Percentiles rank a stretch among this genome's conserved stretches.
Conservation (phyloP, 768 basidiomycete species). For the Galerina marginata region DNA sequence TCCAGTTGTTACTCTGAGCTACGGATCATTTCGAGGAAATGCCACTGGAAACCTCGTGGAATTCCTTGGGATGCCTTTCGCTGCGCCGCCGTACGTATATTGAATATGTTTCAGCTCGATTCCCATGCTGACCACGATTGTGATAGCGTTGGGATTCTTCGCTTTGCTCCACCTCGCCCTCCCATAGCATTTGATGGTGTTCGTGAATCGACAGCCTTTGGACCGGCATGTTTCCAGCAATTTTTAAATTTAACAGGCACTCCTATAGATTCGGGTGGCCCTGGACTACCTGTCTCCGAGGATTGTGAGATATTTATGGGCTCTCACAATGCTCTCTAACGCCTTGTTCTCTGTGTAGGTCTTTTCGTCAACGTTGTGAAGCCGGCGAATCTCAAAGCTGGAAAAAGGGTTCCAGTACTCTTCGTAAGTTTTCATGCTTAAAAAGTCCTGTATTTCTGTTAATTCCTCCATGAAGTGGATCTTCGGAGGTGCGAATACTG, state of each 20-base stretch:
- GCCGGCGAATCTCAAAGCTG: slow-evolving; percentile 31
- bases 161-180: slow-evolving; percentile 39
- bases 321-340: background rate
- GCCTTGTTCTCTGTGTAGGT: slow-evolving; percentile 28
- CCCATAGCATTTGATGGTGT: slow-evolving; percentile 36
- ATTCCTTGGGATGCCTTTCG: slow-evolving; percentile 49
- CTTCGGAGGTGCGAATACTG: slow-evolving; percentile 28
- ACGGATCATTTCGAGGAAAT: slow-evolving; percentile 17
- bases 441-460: slow-evolving; percentile 17
- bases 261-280: background rate
- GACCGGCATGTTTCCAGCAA: slow-evolving; percentile 47
- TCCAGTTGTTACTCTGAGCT: slow-evolving; percentile 11
- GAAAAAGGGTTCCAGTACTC: slow-evolving; percentile 44
- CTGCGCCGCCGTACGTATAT: slow-evolving; percentile 40
- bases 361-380: slow-evolving; percentile 48
- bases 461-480: slow-evolving; percentile 32
- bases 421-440: slow-evolving; percentile 35
- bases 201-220: slow-evolving; percentile 39
- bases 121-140: background rate
- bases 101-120: background rate
- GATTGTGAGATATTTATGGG: slow-evolving; percentile 27
- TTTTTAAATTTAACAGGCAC: background rate
- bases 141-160: slow-evolving; percentile 29
- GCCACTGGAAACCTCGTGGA: slow-evolving; percentile 3
- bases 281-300: slow-evolving; percentile 21